Evolutionary conservation across 495 filamentous ascomycete species (phyloP), one percentile per base, ranked within the genome.

Genomic region (Penicillium longicatenatum): DNA sequence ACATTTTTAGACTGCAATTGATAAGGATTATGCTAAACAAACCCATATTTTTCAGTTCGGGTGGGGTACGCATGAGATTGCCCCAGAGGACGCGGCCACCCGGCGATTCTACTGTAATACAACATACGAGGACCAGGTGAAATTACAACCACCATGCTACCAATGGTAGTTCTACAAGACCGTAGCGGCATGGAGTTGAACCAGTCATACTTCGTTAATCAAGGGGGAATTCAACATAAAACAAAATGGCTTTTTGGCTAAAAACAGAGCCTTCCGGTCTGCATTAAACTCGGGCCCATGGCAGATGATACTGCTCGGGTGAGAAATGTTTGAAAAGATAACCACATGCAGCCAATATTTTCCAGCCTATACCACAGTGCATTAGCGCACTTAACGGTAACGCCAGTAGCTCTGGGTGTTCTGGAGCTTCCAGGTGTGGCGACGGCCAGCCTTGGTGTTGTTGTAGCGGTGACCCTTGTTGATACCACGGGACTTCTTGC

Each of bases 381-480:
- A 63, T 45, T 61, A 65, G 22, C 49, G 67, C 74, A 63, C 71
- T 71, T 86, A 86, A 69, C 84, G 78, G 79, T 94, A 96, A 70
- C 91, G 82, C 90, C 92, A 96, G 75, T 93, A 89, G 75, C 86
- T 91, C 75, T 93, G 86, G 77, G 94, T 98, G 89, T 97, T 97
- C 86, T 93, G 93, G 77, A 89, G 84, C 90, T 96, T 96, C 94
- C 94, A 99, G 74, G 93, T 98, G 90, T 98, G 96, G 81, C 95
- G 89, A 71, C 94, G 86, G 66, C 94, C 94, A 68, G 91, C 85
- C 63, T 79, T 83, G 73, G 95, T 99, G 84, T 99, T 96, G 89
- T 93, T 97, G 90, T 90, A 98, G 64, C 87, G 84, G 80, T 99
- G 94, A 66, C 94, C 94, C 84, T 96, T 97, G 88, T 92, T 92